Conservation (phyloP, 108 stramenopile genomes). For the Cyclotella choctawhatcheeana region DNA sequence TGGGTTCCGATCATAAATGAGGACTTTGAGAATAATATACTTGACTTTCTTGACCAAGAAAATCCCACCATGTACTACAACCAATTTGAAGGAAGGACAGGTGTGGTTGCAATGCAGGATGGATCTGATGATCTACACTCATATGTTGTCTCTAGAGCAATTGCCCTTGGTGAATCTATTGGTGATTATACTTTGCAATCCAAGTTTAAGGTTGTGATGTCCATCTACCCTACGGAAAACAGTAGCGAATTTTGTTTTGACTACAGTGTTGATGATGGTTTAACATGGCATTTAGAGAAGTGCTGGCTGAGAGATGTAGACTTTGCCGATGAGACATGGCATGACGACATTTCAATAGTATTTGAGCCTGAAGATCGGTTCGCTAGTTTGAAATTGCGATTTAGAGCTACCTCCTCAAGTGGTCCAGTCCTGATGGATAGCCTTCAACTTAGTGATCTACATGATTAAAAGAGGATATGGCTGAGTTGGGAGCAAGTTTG, state of each 20-base stretch:
- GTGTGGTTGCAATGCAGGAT: background rate
- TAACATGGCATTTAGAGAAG: background rate
- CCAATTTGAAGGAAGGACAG: background rate
- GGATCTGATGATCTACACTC: background rate
- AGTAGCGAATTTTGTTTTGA: conserved; percentile 1
- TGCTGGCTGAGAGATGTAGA: background rate
- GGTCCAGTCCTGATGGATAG: background rate
- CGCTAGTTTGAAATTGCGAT: background rate
- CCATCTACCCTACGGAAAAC: background rate
- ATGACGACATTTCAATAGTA: background rate
- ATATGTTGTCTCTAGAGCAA: background rate
- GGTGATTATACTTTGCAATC: background rate
- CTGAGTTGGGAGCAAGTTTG: background rate
- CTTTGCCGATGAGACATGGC: background rate
- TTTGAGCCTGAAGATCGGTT: background rate
- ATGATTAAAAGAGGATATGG: background rate
- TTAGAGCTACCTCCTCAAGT: background rate
- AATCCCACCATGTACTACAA: background rate
- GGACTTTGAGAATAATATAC: background rate
- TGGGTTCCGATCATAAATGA: conserved; percentile 11
- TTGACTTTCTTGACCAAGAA: background rate
- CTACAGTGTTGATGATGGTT: conserved; percentile 3
- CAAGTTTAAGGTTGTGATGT: conserved; percentile 15
- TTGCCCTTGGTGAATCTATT: background rate
- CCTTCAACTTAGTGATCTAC: background rate